Percentiles rank a stretch among this genome's conserved stretches.
phyloP scores from a whole-genome alignment of 192 early-diverging fungal species.

The Linnemannia exigua region DNA sequence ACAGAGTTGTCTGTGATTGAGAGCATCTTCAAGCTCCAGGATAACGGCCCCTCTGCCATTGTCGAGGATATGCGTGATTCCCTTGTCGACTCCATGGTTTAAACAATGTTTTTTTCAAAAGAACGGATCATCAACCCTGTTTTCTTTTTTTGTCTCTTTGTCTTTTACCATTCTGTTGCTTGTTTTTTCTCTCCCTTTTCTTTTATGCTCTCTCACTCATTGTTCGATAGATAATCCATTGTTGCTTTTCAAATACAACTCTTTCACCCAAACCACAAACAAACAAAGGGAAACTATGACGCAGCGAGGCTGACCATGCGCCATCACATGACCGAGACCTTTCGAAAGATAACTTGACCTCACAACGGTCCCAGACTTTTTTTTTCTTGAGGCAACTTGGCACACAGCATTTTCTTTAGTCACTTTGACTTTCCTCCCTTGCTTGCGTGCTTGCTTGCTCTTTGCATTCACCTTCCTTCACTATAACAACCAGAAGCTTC shows the following conservation, averaged over 20 bases:
- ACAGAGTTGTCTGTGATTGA: slow-evolving; percentile 98
- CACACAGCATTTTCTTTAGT: neutral
- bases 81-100: slow-evolving; percentile 89
- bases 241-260: neutral
- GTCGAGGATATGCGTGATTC: slow-evolving; percentile 95
- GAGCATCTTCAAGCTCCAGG: slow-evolving; percentile 97
- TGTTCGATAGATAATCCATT: slow-evolving; percentile 2
- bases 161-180: slow-evolving; percentile 3
- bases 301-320: neutral
- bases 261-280: neutral
- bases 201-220: neutral
- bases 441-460: neutral
- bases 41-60: slow-evolving; percentile 90
- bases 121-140: neutral
- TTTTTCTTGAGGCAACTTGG: neutral
- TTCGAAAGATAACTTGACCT: neutral
- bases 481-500: too few species aligned
- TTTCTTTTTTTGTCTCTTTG: neutral
- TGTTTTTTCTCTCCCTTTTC: neutral
- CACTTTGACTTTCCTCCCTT: neutral
- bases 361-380: neutral
- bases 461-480: too few species aligned
- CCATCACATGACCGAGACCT: too few species aligned
- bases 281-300: neutral
- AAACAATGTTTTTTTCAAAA: slow-evolving; percentile 48